Conservation (phyloP, 257 asterid species). For the Solanum infundibuliforme region DNA sequence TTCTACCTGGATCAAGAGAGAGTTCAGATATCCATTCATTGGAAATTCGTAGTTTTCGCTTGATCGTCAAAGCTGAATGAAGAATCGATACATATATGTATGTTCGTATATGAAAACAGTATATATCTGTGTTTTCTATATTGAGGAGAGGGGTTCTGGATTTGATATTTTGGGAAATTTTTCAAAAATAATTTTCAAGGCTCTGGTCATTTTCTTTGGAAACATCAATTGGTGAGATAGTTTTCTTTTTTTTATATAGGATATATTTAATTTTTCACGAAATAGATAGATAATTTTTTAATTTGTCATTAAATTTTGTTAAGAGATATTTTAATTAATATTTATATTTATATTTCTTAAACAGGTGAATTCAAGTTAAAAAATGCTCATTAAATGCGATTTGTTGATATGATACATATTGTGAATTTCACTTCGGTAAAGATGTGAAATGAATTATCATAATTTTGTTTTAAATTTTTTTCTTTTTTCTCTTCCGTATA, state of each 20-base stretch:
- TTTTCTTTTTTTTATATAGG: no score
- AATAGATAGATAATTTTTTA: background rate
- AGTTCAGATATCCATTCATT: background rate
- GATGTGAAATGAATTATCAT: background rate
- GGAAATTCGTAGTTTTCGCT: background rate
- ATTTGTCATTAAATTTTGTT: background rate
- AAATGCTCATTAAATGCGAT: background rate
- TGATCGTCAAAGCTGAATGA: background rate
- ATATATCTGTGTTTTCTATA: background rate
- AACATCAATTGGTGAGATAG: background rate
- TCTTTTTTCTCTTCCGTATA: background rate
- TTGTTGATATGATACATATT: background rate
- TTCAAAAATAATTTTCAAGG: background rate
- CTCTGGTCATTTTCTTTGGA: background rate
- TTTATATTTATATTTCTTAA: background rate
- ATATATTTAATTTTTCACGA: no score
- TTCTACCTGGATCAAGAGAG: background rate
- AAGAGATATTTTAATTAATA: background rate
- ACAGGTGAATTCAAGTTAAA: background rate
- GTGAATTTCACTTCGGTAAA: background rate
- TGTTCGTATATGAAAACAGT: background rate
- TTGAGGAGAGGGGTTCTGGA: background rate
- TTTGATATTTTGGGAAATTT: background rate
- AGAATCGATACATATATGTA: background rate
- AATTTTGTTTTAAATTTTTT: background rate